Base-by-base conservation (phyloP, 495 filamentous ascomycete species). In the Extremus antarcticus region DNA sequence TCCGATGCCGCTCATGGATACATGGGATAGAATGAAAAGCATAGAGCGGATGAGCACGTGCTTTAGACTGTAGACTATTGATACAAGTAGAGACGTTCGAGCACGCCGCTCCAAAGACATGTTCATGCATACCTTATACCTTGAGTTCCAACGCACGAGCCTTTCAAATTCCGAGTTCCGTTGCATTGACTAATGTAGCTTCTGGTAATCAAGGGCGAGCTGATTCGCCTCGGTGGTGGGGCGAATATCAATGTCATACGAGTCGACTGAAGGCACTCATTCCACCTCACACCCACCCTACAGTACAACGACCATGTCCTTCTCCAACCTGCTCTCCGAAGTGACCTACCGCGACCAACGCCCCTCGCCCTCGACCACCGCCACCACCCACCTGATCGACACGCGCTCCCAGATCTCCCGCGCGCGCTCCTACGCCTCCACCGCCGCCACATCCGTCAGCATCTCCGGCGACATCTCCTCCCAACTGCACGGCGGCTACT, bases 401-500 rank as follows among this genome's bases (percentile, higher is more conserved):
- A 72, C 73, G 47, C 77, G 82, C 59, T 88, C 86, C 11, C 82
- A 85, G 62, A 72, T 88, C 57, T 92, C 88, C 3, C 77, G 77
- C 54, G 81, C 83, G 50, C 83, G 77, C 64, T 90, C 87, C 13
- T 88, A 91, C 68, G 76, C 87, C 54, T 91, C 87, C 72, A 95
- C 90, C 16, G 77, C 86, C 25, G 89, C 90, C n/a, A 95, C 90
- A 11, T 94, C 87, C 70, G 88, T 94, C 45, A 92, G 87, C 80
- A 89, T 95, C 58, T 78, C 84, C 10, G 90, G 90, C 23, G 88
- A 95, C 61, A 94, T 98, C 59, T 86, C 87, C 11, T 95, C 89
- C 65, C 92, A 97, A 65, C 78, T 98, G 24, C 92, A 98, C 69
- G 85, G 89, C 55, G 92, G 92, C 51, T 98, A 97, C 69, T 85